A percentile compares a stretch with the other conserved stretches of the same genome.
These are phyloP conservation scores for Beauveria australis DNA, from an alignment of 2,329 filamentous ascomycete species.

Conservation along the genomic window DNA sequence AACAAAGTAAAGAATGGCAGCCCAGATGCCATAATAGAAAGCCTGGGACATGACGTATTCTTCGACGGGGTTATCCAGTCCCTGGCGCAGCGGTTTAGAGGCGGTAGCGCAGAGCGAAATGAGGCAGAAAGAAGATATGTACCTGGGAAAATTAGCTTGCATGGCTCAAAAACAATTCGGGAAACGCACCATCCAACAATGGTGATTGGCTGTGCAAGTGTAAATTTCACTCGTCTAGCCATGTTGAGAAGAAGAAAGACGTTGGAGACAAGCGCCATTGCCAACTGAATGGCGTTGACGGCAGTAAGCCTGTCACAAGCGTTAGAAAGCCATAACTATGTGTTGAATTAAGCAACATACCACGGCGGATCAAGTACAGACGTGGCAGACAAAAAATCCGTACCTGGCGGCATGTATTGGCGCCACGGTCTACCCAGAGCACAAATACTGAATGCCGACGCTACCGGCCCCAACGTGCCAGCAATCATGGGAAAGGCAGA, in stretches of 20 bases:
- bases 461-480: conserved; percentile 76
- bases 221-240: conserved; percentile 69
- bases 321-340: background rate
- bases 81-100: conserved; percentile 42
- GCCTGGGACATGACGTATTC: conserved; percentile 67
- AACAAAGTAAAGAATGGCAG: conserved; percentile 70
- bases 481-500: conserved; percentile 69
- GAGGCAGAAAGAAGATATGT: conserved; percentile 55
- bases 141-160: conserved; percentile 24
- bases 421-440: conserved; percentile 78
- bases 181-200: conserved; percentile 65
- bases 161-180: conserved; percentile 40
- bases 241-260: conserved; percentile 81
- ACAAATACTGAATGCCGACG: conserved; percentile 80
- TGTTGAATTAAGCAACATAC: conserved; percentile 28
- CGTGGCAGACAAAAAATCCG: conserved; percentile 38
- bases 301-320: conserved; percentile 50
- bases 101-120: conserved; percentile 59
- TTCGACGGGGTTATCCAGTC: conserved; percentile 25
- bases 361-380: conserved; percentile 63
- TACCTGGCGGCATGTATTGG: conserved; percentile 41
- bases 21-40: conserved; percentile 79
- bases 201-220: conserved; percentile 72
- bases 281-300: conserved; percentile 71
- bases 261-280: conserved; percentile 70